Evolutionary conservation across 768 basidiomycete species (phyloP).

Genomic region (Agaricus bisporus): DNA sequence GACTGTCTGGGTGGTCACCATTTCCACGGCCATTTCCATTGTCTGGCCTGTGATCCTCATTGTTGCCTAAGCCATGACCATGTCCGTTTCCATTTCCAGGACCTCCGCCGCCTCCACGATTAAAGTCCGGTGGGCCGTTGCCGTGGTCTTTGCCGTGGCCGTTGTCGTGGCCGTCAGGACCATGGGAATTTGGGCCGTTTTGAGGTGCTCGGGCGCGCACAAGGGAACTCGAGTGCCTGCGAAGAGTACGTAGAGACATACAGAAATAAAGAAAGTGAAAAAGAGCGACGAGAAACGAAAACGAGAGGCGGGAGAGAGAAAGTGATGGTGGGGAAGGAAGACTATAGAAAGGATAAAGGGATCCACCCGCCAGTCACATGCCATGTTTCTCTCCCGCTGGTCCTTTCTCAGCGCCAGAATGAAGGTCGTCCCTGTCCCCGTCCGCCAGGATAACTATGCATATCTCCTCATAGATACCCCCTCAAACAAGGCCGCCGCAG

Average conservation of each 20-base stretch:
- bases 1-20: neutral
- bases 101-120: neutral
- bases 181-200: neutral
- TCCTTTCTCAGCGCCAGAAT: conserved; percentile 29
- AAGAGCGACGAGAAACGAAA: neutral
- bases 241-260: neutral
- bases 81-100: neutral
- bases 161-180: neutral
- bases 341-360: neutral
- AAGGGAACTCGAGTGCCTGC: conserved; percentile 3
- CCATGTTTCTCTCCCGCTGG: neutral
- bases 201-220: neutral
- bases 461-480: conserved; percentile 73
- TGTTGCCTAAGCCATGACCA: neutral
- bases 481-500: conserved; percentile 63
- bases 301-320: neutral
- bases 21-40: neutral
- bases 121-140: too few species aligned
- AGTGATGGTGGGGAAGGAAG: neutral
- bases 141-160: neutral
- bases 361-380: too few species aligned
- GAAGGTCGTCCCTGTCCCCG: conserved; percentile 75
- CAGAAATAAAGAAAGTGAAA: neutral
- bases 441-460: conserved; percentile 79
- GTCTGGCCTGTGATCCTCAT: neutral